Conservation (phyloP, 805 yeast genomes). For the Sugiyamaella valdiviana region DNA sequence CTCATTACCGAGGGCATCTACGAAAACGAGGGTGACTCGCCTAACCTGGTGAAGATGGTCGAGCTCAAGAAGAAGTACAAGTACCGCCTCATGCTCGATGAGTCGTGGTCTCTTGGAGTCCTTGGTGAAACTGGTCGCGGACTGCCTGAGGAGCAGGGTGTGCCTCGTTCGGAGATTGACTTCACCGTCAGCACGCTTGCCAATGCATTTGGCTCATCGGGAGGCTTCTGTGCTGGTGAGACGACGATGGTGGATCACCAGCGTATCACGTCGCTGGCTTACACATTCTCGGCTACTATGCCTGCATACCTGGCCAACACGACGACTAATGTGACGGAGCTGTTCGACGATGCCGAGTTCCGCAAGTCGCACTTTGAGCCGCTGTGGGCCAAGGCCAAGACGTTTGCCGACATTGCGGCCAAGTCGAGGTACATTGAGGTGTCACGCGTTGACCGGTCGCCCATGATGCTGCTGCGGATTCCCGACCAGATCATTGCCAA, state of each 20-base stretch:
- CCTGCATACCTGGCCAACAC: slow-evolving; percentile 77
- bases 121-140: slow-evolving; percentile 85
- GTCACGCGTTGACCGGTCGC: slow-evolving; percentile 53
- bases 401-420: slow-evolving; percentile 6
- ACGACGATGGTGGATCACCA: slow-evolving; percentile 83
- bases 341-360: slow-evolving; percentile 19
- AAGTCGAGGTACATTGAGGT: slow-evolving; percentile 37
- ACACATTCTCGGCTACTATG: slow-evolving; percentile 88
- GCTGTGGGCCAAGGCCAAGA: slow-evolving; percentile 8
- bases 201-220: slow-evolving; percentile 71
- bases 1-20: slow-evolving; percentile 89
- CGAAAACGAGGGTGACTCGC: slow-evolving; percentile 73
- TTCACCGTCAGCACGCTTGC: slow-evolving; percentile 87
- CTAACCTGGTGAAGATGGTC: slow-evolving; percentile 60
- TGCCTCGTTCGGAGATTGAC: slow-evolving; percentile 67
- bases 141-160: slow-evolving; percentile 61
- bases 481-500: slow-evolving; percentile 27
- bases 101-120: slow-evolving; percentile 78
- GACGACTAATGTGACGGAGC: slow-evolving; percentile 22
- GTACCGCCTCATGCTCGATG: slow-evolving; percentile 83
- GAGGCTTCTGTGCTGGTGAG: slow-evolving; percentile 91
- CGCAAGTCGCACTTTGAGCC: neutral
- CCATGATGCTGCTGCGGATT: slow-evolving; percentile 63
- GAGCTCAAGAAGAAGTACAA: slow-evolving; percentile 75
- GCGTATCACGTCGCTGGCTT: slow-evolving; percentile 81